Conservation (phyloP, 2,329 filamentous ascomycete genomes). For the Xylariaceae sp. region DNA sequence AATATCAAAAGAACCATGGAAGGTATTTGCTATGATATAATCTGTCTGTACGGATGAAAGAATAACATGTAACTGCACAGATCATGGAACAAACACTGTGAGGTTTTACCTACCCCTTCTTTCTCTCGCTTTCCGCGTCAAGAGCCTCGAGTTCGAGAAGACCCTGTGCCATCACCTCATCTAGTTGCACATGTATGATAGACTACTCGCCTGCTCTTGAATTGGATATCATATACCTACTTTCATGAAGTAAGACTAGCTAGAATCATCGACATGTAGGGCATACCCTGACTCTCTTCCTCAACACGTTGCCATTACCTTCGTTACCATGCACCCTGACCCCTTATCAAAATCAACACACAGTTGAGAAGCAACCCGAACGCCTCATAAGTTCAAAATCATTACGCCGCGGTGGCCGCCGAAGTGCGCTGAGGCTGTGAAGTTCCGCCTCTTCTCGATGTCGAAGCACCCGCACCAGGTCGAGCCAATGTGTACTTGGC, state of each 20-base stretch:
- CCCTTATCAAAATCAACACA: constrained; percentile 5
- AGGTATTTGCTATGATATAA: too few species aligned
- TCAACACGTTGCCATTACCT: constrained; percentile 5
- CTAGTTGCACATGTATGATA: neutral
- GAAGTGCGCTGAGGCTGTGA: constrained; percentile 24
- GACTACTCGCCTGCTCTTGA: neutral
- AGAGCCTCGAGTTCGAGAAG: too few species aligned
- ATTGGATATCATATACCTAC: neutral
- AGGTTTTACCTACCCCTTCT: too few species aligned
- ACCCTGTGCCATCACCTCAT: neutral
- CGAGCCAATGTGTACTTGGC: constrained; percentile 77
- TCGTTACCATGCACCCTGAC: neutral
- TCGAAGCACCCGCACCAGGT: constrained; percentile 35
- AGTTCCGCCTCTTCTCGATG: constrained; percentile 20
- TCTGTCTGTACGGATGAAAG: too few species aligned
- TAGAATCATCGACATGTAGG: constrained; percentile 1
- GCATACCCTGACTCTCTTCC: neutral
- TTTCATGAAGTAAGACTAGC: neutral
- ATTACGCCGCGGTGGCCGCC: constrained; percentile 21
- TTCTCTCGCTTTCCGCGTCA: too few species aligned
- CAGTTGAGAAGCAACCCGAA: neutral
- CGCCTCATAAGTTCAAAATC: neutral
- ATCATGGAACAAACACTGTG: too few species aligned
- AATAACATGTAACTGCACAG: too few species aligned
- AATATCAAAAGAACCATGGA: too few species aligned